These are phyloP conservation scores for Lavandula angustifolia DNA, from an alignment of 257 asterid species.

Conservation along the genomic window DNA sequence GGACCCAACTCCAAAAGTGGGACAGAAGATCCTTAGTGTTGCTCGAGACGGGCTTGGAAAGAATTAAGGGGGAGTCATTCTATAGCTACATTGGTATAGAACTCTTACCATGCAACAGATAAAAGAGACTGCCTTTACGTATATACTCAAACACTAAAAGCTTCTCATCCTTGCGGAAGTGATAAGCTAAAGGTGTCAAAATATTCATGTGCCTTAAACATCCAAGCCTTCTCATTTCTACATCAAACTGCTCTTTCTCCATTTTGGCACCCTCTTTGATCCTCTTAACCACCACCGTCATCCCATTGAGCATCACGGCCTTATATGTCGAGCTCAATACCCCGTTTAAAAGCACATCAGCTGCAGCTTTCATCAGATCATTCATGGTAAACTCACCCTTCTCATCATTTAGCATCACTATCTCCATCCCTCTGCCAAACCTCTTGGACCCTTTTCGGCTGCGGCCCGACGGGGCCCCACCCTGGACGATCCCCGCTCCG, in stretches of 20 bases:
- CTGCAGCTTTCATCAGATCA: constrained; percentile 83
- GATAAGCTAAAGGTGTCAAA: constrained; percentile 71
- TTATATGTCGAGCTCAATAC: constrained; percentile 62
- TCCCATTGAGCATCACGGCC: constrained; percentile 60
- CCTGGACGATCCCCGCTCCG: constrained; percentile 28
- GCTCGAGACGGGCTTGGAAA: background rate
- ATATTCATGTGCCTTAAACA: constrained; percentile 61
- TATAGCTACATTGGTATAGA: background rate
- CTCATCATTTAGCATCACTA: constrained; percentile 55
- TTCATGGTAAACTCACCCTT: constrained; percentile 65
- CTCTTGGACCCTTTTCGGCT: constrained; percentile 18
- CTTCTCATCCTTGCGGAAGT: constrained; percentile 73
- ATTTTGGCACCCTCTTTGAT: constrained; percentile 52
- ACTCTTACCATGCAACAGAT: constrained; percentile 60
- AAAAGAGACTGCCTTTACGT: constrained; percentile 63
- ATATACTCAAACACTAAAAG: constrained; percentile 62
- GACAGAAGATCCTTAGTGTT: no score
- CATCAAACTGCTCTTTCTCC: constrained; percentile 65
- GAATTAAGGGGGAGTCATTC: constrained; percentile 6
- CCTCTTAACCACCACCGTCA: constrained; percentile 75
- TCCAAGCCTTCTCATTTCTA: constrained; percentile 59
- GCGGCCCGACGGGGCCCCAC: background rate
- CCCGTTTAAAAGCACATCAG: constrained; percentile 74
- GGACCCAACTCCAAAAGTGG: no score
- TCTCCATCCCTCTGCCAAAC: constrained; percentile 42